Conservation (phyloP, 78 protist species). For the Dictyostelium brefeldianum region DNA sequence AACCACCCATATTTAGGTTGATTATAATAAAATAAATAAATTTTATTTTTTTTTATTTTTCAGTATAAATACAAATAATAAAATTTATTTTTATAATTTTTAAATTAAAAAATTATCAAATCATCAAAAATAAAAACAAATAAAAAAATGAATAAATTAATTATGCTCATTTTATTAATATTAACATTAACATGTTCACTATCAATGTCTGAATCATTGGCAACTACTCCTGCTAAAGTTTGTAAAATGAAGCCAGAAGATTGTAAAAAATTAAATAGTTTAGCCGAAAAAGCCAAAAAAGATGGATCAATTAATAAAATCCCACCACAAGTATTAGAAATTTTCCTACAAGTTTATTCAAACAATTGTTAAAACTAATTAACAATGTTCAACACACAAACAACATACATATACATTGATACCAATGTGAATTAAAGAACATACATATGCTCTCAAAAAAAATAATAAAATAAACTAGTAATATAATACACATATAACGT, state of each 20-base stretch:
- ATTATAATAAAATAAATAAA: neutral
- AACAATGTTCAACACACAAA: too few species aligned
- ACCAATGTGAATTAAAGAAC: too few species aligned
- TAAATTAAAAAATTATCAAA: too few species aligned
- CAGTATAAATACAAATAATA: neutral
- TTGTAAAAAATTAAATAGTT: neutral
- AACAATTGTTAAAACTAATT: neutral
- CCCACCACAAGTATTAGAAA: neutral
- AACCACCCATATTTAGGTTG: too few species aligned
- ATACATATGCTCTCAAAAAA: too few species aligned
- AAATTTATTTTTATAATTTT: too few species aligned
- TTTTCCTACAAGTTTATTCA: neutral
- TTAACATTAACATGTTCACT: neutral
- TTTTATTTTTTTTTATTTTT: neutral
- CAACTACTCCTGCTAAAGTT: neutral
- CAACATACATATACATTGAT: too few species aligned
- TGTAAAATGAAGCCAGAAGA: slow-evolving; percentile 1
- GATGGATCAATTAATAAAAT: neutral
- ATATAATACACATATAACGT: too few species aligned
- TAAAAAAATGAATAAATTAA: neutral
- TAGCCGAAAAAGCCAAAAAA: neutral
- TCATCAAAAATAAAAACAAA: neutral
- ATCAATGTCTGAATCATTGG: neutral
- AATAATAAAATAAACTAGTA: too few species aligned
- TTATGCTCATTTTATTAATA: neutral